Conservation (phyloP, 208 protist genomes). For the Leptomonas pyrrhocoris region DNA sequence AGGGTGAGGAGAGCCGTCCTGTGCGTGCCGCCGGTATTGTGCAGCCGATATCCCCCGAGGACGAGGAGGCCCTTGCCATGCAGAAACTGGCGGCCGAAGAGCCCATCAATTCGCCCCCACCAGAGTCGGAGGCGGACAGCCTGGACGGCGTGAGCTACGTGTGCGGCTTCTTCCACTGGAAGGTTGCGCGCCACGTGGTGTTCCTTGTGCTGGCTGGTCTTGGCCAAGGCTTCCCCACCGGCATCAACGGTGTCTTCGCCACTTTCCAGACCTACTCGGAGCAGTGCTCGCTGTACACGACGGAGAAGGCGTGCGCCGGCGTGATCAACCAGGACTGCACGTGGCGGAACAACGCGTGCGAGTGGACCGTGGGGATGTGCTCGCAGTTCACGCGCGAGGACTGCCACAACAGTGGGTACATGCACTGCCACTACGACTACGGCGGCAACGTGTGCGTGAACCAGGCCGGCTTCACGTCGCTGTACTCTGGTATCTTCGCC, state of each 20-base stretch:
- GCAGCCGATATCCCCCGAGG: conserved; percentile 17
- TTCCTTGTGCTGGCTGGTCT: conserved; percentile 14
- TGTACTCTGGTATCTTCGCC: conserved; percentile 15
- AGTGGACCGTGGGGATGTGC: conserved; percentile 20
- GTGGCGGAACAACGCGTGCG: conserved; percentile 9
- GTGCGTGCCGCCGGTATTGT: conserved; percentile 16
- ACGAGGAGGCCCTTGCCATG: conserved; percentile 20
- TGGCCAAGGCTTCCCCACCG: conserved; percentile 15
- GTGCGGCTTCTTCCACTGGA: conserved; percentile 22
- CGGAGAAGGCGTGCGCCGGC: conserved; percentile 10
- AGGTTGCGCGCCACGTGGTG: conserved; percentile 16
- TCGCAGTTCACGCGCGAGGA: conserved; percentile 7
- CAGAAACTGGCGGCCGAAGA: conserved; percentile 15
- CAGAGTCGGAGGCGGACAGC: conserved; percentile 16
- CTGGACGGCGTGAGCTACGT: conserved; percentile 18
- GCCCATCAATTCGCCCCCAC: background rate
- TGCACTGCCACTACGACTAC: conserved; percentile 25
- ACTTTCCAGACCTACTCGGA: conserved; percentile 19
- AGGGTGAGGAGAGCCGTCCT: background rate
- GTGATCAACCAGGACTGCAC: conserved; percentile 22
- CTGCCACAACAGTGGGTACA: conserved; percentile 18
- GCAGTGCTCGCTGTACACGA: conserved; percentile 23
- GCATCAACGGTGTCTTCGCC: conserved; percentile 20
- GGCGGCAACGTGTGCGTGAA: conserved; percentile 6
- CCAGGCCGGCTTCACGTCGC: conserved; percentile 6